Evolutionary conservation across 768 basidiomycete genomes (phyloP), one percentile per base, ranked within the genome.

Genomic region (Suillus discolor): DNA sequence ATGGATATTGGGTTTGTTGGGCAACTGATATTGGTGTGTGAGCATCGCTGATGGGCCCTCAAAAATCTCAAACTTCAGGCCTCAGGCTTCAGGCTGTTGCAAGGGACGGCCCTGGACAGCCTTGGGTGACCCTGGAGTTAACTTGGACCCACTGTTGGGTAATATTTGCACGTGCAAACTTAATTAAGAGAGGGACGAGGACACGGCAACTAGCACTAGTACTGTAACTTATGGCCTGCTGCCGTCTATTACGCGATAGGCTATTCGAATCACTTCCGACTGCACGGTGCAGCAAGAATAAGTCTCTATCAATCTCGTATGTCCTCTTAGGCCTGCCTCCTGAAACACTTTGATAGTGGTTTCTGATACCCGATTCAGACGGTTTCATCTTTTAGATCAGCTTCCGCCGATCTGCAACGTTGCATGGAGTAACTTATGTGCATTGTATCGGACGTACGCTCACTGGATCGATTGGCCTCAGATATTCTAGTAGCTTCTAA

Each of bases 1-100:
- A 73, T 65, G 64, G 61, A 65, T 65, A 63, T 87, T 87, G 44
- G 87, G 78, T 34, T 83, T 79, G 64, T 11, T 62, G 60, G 25
- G 55, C 18, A 64, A 25, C 13, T 23, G 23, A 57, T 23, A 61
- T 61, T 44, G 41, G 61, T 8, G 67, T 65, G 7, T 36, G 39
- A 36, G 39, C 7, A 42, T 62, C 23, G 31, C 31, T 20, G 44
- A 38, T 18, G 12, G 18, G 34, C 13, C 12, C 34, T 34, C 31
- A 12, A 31, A 31, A 28, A n/a, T 55, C 25, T 16, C 49, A n/a
- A n/a, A n/a, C n/a, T n/a, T n/a, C 16, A 53, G 51, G 6, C 16
- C 31, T 31, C 31, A 31, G 31, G 31, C 31, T 4, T 18, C 18
- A 9, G 18, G 18, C 2, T 38, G 38, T 38, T 57, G 39, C 57